Evolutionary conservation across 75 land plant species (phyloP), one percentile per base, ranked within the genome.

Genomic region (Cunninghamia lanceolata): DNA sequence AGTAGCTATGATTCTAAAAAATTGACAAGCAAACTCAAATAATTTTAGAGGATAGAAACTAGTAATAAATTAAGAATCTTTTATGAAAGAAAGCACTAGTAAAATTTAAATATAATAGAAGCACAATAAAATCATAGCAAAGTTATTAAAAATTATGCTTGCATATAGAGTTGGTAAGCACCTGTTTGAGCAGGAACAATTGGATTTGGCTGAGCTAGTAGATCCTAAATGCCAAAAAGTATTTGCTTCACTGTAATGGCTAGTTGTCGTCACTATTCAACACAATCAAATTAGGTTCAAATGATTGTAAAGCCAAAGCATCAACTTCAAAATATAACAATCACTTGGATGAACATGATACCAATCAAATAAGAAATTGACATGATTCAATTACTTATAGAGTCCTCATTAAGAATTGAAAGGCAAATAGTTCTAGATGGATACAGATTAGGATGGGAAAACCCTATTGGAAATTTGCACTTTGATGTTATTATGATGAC

Each of bases 391-490:
- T n/a, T n/a, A n/a, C n/a, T n/a, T n/a, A n/a, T n/a, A n/a, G n/a
- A n/a, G 86, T 95, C 97, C 88, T 97, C 99, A 82, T 96, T 97
- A 82, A 97, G 94, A 86, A 97, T 97, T 9, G 97, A 97, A 16
- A 97, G 93, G 85, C 99, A 97, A 13, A 96, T 98, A 87, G 96
- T 97, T 83, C 99, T 98, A 50, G 96, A 97, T 21, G 98, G 98
- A 87, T 97, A 97, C 39, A 97, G 96, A 92, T 97, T 96, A 9
- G 99, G 98, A 88, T 97, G 99, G 88, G 96, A 97, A 75, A 97
- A 97, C 45, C 95, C 93, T 82, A 83, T 91, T 9, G 98, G 98
- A 80, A 97, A 96, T 88, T 92, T 96, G 91, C 98, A 97, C 86
- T 94, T 94, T 13, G 99, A 98, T 34, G 98, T 98, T 78, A 4